These are phyloP conservation scores for Exophiala aquamarina DNA, from an alignment of 2,329 filamentous ascomycete species.

Conservation along the genomic window DNA sequence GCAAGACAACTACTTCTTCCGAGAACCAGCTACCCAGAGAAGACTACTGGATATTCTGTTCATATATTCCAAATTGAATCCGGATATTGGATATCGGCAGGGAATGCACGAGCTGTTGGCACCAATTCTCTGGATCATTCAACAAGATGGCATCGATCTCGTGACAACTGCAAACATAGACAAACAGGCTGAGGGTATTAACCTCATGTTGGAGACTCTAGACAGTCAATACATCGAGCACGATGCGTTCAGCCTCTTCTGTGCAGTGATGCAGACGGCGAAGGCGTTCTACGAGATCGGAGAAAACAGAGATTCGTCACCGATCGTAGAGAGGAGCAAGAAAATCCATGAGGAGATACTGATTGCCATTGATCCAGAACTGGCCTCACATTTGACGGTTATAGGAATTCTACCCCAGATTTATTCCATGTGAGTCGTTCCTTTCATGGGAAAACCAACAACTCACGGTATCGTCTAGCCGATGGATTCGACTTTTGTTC, in stretches of 20 bases:
- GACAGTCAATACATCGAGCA: slow-evolving; percentile 79
- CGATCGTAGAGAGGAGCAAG: slow-evolving; percentile 82
- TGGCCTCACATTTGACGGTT: slow-evolving; percentile 74
- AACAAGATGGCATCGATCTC: slow-evolving; percentile 73
- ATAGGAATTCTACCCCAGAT: slow-evolving; percentile 95
- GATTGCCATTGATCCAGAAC: slow-evolving; percentile 75
- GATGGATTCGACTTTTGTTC: slow-evolving; percentile 92
- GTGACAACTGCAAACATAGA: slow-evolving; percentile 35
- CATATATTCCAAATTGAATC: slow-evolving; percentile 90
- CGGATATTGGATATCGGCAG: slow-evolving; percentile 86
- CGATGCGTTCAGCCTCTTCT: slow-evolving; percentile 84
- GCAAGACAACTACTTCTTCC: slow-evolving; percentile 89
- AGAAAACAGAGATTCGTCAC: slow-evolving; percentile 53
- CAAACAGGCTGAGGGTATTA: slow-evolving; percentile 40
- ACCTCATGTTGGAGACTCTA: slow-evolving; percentile 64
- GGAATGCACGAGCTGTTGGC: slow-evolving; percentile 97
- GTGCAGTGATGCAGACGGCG: slow-evolving; percentile 81
- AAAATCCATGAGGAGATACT: slow-evolving; percentile 83
- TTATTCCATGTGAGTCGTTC: slow-evolving; percentile 73
- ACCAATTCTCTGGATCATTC: slow-evolving; percentile 80
- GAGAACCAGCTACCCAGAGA: slow-evolving; percentile 71
- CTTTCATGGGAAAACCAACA: not conserved
- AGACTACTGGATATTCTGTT: slow-evolving; percentile 89
- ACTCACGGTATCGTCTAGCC: slow-evolving; percentile 48
- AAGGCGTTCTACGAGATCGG: slow-evolving; percentile 82